Percentiles rank a stretch among this genome's conserved stretches.
Evolutionary conservation across 1,284 basidiomycete genomes (phyloP).

Genomic region (Tylopilus sp.): DNA sequence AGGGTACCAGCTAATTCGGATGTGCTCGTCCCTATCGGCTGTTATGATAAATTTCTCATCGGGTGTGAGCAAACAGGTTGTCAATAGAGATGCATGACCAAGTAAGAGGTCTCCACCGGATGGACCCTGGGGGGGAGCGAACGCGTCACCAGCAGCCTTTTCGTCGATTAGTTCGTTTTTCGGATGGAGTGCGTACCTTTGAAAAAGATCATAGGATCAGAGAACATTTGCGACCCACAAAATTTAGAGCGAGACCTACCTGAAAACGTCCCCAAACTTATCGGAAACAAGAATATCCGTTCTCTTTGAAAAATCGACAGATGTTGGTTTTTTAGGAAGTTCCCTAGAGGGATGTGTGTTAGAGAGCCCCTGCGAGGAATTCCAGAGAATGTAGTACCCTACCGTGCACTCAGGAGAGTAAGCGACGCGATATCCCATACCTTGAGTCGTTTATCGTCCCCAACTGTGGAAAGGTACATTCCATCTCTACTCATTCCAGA

Average conservation of each 20-base stretch:
- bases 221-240: not conserved
- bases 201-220: slow-evolving; percentile 12
- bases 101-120: slow-evolving; percentile 77
- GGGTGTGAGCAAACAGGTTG: slow-evolving; percentile 67
- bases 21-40: slow-evolving; percentile 91
- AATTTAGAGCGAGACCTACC: slow-evolving; percentile 49
- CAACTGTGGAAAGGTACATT: slow-evolving; percentile 65
- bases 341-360: slow-evolving; percentile 54
- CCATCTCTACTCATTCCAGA: slow-evolving; percentile 58
- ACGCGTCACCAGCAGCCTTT: slow-evolving; percentile 46
- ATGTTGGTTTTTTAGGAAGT: slow-evolving; percentile 78
- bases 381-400: slow-evolving; percentile 25
- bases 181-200: slow-evolving; percentile 59
- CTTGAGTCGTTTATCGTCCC: slow-evolving; percentile 81
- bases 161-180: slow-evolving; percentile 30
- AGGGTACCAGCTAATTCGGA: slow-evolving; percentile 89
- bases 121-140: slow-evolving; percentile 73
- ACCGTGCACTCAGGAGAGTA: slow-evolving; percentile 69
- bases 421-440: slow-evolving; percentile 71
- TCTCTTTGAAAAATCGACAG: slow-evolving; percentile 63
- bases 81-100: slow-evolving; percentile 87
- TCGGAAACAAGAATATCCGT: slow-evolving; percentile 75
- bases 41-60: slow-evolving; percentile 81
- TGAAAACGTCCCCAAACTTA: slow-evolving; percentile 87
- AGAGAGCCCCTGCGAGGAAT: not conserved